Base-by-base conservation (phyloP, 2,329 filamentous ascomycete species). In the Ophiostoma perfectum region DNA sequence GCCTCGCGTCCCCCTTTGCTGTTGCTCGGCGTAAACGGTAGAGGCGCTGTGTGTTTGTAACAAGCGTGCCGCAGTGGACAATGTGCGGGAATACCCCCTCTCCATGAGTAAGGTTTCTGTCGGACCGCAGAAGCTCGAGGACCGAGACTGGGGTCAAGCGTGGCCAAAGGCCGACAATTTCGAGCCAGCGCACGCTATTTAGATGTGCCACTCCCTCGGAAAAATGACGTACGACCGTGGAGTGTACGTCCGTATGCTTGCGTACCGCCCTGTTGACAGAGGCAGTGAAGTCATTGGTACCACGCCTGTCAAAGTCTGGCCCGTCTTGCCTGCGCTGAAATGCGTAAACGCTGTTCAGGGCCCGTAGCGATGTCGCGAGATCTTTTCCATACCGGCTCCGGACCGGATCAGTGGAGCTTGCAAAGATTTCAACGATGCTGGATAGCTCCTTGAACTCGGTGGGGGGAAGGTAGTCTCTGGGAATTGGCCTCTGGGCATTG, bases 51-150 rank as follows among this genome's bases (percentile, higher is more conserved):
- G 82, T 68, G 0, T 73, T 73, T 0, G 82, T 82, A 6, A 86
- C 73, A 0, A 77, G 73, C 0, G 83, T 5, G 0, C 80, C 85
- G 16, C 82, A 81, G 0, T 73, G 49, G 0, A 86, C 73, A 1
- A 88, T 68, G 0, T 69, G 73, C 11, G 80, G 72, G 44, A 79
- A 80, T 73, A 81, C 78, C 0, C 74, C 74, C 0, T 62, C 11
- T 0, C 79, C 77, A 12, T 82, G 80, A 0, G 9, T 11, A 0
- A 62, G 41, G 0, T 70, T 70, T 0, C 67, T 70, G 0, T 73
- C 77, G 0, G 78, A 79, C 6, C 81, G 77, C 0, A 88, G 74
- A 47, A 83, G 81, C 60, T 82, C 78, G 0, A 88, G 78, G 0
- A 86, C 70, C 0, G 80, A 75, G 0, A 79, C 67, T 0, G 75